Evolutionary conservation across 352 stramenopile species (phyloP), one percentile per base, ranked within the genome.

Genomic region (Globisporangium parvum): DNA sequence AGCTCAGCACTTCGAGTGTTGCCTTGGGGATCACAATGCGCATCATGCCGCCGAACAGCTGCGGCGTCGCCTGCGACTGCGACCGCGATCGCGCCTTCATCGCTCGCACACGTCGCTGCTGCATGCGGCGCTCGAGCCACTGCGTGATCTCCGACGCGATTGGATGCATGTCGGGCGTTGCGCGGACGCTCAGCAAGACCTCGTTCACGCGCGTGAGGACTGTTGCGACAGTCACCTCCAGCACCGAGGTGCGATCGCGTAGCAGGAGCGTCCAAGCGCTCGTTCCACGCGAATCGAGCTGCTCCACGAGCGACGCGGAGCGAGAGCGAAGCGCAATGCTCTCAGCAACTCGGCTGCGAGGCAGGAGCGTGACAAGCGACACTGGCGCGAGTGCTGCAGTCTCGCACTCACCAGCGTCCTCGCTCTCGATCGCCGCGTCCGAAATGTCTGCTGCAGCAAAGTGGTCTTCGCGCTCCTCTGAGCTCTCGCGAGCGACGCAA

Each of bases 1-100:
- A 35, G 35, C 46, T 54, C 46, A 60, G 46, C 9, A 53, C 11
- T 24, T 53, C 46, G 8, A 47, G 54, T n/a, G 54, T 60, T 12
- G 54, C 54, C 10, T 24, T 46, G 17, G 54, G 54, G 46, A 60
- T 53, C 45, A 60, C 14, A 37, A 60, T 23, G 33, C 11, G n/a
- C 21, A 60, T 17, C 17, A 1, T 21, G 14, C 31, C 9, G 31
- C 35, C 23, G 12, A 53, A 15, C 6, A 11, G 21, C 33, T 23
- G 21, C 20, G 37, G 18, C 9, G 52, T 18, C 37, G 35, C 23
- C 37, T 20, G 26, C 4, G 54, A 53, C 5, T n/a, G 39, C n/a
- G 54, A 53, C 5, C 8, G 39, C n/a, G 23, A 21, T 44, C 18
- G 24, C 11, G 6, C 4, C 35, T 18, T 35, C n/a, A 14, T 48